Evolutionary conservation across 805 yeast species (phyloP), one percentile per base, ranked within the genome.

Genomic region (Ogataea methanolica): DNA sequence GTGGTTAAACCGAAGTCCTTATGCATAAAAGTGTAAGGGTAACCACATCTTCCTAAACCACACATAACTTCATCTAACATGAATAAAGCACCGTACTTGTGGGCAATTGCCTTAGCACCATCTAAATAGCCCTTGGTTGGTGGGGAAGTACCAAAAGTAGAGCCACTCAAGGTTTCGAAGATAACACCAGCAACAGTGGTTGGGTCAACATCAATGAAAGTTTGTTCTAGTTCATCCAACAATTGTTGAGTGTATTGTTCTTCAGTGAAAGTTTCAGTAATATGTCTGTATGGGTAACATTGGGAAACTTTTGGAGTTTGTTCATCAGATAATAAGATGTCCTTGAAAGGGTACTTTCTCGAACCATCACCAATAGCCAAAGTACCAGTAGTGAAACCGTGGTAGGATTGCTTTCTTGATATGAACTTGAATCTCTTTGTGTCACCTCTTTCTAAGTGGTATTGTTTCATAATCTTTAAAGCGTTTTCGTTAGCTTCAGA

Each of bases 401-500:
- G 81, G 61, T 75, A 76, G 6, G 78, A 65, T 50, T 63, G 67
- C 35, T 69, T 63, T 58, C 80, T 68, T 12, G 74, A 63, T 45
- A 76, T 72, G 45, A 72, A 65, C 51, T 74, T 69, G 55, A 56
- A 51, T 55, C 75, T 70, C 44, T 65, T 59, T 22, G 66, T 59
- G 51, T 69, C 69, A 36, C 73, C 73, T 36, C 64, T 65, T 58
- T 74, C 79, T 42, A 65, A 55, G 56, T 65, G 70, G 60, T 74
- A 73, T 56, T 73, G 77, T 53, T 68, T 65, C 39, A 86, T 86
- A 63, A 85, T 83, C 64, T 84, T 85, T 57, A 85, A 61, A 8
- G 89, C 89, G 31, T 88, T 88, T 61, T 84, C 91, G 58, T 84
- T 85, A 42, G 90, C 85, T 63, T 84, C 90, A 19, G 88, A 74